Base-by-base conservation (phyloP, 306 rosid genomes). In the Rosa rugosa region DNA sequence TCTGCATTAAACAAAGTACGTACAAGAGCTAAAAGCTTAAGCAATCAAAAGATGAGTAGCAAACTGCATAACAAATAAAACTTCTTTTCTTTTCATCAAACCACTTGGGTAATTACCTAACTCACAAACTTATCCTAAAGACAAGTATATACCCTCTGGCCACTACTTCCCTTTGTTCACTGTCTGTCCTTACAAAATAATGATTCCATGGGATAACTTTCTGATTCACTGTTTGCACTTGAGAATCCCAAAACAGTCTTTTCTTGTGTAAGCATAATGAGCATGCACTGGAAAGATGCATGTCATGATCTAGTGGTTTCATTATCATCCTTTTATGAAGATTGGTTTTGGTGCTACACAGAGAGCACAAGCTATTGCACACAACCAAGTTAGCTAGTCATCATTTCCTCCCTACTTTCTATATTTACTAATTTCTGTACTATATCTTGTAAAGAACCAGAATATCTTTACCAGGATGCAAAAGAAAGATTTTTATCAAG, bases 391-490 rank as follows among this genome's bases (percentile, higher is more conserved):
- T 31, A 25, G 69, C 42, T 31, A 8, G 23, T 38, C 71, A 25
- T 62, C 67, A 62, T 63, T 46, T 46, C 68, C 13, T 67, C 17
- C 11, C 17, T 31, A 1, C 34, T 63, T 76, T 76, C 79, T 47
- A 31, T 76, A 76, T 75, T 75, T 46, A 63, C 71, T 25, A 22
- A 3, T 25, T 4, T 57, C 64, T 57, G 27, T n/a, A 9, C 40
- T 11, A 5, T 25, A 63, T 63, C 38, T 63, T 63, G 41, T 63
- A 40, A 38, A 36, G 47, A 40, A 38, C 71, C 46, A 40, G 2
- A 63, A 63, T 27, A 75, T 46, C 70, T 75, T 75, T 11, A 75
- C 70, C 70, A 75, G 20, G 36, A 62, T 42, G 57, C 62, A 75
- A 57, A 75, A 45, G 71, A 27, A 46, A 63, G 59, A 31, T 63